phyloP scores from a whole-genome alignment of 805 yeast species.

The Huiozyma naganishii region DNA sequence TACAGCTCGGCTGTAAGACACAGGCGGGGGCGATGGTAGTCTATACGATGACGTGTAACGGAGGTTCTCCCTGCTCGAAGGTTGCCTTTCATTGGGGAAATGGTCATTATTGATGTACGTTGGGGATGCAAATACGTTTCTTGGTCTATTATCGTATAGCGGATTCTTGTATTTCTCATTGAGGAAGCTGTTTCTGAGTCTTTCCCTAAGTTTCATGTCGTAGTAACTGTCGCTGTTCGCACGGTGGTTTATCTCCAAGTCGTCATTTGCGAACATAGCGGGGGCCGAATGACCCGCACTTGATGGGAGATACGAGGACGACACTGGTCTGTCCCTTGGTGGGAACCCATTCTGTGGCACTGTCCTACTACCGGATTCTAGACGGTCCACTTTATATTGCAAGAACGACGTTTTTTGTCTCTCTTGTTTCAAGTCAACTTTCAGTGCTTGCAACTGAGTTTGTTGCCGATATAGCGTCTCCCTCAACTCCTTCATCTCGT shows the following conservation, averaged over 20 bases:
- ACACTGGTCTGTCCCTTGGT: not conserved
- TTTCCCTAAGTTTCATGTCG: not conserved
- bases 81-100: not conserved
- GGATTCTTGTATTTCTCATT: not conserved
- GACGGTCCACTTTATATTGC: slow-evolving; percentile 6
- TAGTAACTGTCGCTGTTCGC: not conserved
- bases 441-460: slow-evolving; percentile 11
- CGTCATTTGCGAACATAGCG: no score
- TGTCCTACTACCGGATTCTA: slow-evolving; percentile 5
- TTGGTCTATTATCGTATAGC: not conserved
- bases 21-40: not conserved
- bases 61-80: no score
- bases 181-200: not conserved
- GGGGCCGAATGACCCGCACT: no score
- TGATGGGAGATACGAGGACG: not conserved
- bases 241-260: not conserved
- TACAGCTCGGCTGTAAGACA: not conserved
- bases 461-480: slow-evolving; percentile 15
- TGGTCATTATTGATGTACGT: not conserved
- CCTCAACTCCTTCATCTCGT: slow-evolving; percentile 12
- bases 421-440: slow-evolving; percentile 11
- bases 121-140: not conserved
- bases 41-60: not conserved
- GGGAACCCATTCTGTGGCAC: not conserved
- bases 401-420: slow-evolving; percentile 8